These are phyloP conservation scores for Wolfiporia cocos DNA, from an alignment of 1,284 basidiomycete genomes.

Conservation along the genomic window DNA sequence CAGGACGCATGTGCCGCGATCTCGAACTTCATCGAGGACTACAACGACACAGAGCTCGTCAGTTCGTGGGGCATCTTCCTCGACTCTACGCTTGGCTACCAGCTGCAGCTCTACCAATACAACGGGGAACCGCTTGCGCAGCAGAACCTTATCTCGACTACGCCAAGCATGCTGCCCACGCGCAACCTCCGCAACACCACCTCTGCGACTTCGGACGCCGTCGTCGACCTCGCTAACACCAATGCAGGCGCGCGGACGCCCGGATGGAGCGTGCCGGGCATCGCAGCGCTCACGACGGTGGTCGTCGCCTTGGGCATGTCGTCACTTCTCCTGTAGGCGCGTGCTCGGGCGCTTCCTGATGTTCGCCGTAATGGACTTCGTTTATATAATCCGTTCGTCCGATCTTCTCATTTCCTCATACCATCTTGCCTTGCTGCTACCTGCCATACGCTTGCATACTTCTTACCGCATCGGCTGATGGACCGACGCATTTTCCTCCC, in stretches of 20 bases:
- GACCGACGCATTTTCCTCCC: no score
- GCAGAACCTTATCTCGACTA: constrained; percentile 47
- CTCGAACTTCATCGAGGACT: constrained; percentile 80
- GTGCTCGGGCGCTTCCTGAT: no score
- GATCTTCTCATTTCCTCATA: no score
- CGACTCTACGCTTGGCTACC: constrained; percentile 47
- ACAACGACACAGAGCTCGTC: constrained; percentile 65
- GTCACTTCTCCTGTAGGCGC: constrained; percentile 15
- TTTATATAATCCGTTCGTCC: no score
- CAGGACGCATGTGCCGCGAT: constrained; percentile 85
- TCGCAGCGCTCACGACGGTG: constrained; percentile 9
- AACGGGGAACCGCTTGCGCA: constrained; percentile 62
- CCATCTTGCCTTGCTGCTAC: no score
- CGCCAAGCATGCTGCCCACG: constrained; percentile 66
- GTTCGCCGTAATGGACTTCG: no score
- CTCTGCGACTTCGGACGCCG: constrained; percentile 7
- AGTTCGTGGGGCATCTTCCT: constrained; percentile 51
- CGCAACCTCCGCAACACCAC: constrained; percentile 41
- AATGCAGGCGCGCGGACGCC: constrained; percentile 12
- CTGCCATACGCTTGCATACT: no score
- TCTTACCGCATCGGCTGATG: no score
- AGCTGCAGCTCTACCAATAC: constrained; percentile 61
- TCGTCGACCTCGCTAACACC: constrained; percentile 6
- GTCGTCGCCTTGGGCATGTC: constrained; percentile 12
- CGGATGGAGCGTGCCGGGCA: constrained; percentile 11